phyloP scores from a whole-genome alignment of 805 yeast species.

The Nakazawaea anatomiae region DNA sequence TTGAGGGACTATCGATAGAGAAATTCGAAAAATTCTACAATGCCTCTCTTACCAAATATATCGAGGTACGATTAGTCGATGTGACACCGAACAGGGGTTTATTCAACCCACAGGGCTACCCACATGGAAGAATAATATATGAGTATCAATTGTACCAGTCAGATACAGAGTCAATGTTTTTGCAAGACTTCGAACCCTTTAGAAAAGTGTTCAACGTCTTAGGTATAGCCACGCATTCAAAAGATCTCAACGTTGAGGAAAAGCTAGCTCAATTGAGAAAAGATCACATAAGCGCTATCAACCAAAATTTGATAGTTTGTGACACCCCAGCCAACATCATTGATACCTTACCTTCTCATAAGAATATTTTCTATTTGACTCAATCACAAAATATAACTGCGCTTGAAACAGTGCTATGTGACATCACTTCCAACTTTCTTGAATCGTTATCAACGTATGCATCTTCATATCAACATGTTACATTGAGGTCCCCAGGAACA shows the following conservation, averaged over 20 bases:
- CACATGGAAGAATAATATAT: constrained; percentile 67
- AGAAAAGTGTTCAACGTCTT: constrained; percentile 65
- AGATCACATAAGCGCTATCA: constrained; percentile 45
- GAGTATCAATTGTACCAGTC: constrained; percentile 41
- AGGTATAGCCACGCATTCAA: constrained; percentile 32
- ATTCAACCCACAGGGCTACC: constrained; percentile 83
- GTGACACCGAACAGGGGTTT: constrained; percentile 57
- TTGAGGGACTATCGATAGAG: constrained; percentile 38
- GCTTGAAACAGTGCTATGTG: constrained; percentile 65
- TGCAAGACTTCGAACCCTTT: constrained; percentile 88
- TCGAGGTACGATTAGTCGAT: constrained; percentile 70
- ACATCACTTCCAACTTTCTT: constrained; percentile 59
- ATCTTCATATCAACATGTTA: constrained; percentile 68
- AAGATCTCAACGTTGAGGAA: constrained; percentile 17
- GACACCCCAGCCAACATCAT: constrained; percentile 29
- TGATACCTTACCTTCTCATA: neutral
- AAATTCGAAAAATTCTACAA: constrained; percentile 38
- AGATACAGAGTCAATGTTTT: constrained; percentile 54
- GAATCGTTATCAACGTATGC: constrained; percentile 62
- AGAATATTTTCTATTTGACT: constrained; percentile 14
- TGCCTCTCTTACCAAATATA: constrained; percentile 34
- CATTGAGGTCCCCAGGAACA: constrained; percentile 77
- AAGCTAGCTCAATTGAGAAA: constrained; percentile 35
- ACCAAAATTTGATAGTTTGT: constrained; percentile 51
- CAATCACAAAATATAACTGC: constrained; percentile 21